Percentiles rank a stretch among this genome's conserved stretches.
Evolutionary conservation across 2,329 filamentous ascomycete species (phyloP).

Genomic region (Fusarium sp.): DNA sequence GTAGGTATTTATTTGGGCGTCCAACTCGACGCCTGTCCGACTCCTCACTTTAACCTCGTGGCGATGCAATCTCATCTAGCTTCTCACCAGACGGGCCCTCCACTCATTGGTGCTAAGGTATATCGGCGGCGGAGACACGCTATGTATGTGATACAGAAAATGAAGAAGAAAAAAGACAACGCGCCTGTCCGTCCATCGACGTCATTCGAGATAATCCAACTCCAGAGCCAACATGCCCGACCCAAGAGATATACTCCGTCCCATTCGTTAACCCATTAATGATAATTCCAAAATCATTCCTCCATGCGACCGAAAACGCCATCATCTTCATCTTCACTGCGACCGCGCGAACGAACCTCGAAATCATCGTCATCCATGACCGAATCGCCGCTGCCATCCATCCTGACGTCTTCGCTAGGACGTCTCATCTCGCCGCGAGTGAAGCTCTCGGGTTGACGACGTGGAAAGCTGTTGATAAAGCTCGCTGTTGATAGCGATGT

Average conservation of each 20-base stretch:
- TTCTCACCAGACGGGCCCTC: conserved; percentile 57
- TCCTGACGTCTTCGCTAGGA: conserved; percentile 71
- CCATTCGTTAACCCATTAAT: conserved; percentile 46
- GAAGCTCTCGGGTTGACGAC: conserved; percentile 73
- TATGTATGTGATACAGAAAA: conserved; percentile 65
- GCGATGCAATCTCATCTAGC: conserved; percentile 60
- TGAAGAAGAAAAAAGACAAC: conserved; percentile 58
- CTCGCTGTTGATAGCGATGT: conserved; percentile 69
- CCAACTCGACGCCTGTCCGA: conserved; percentile 73
- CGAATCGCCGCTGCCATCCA: conserved; percentile 74
- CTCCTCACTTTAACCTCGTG: conserved; percentile 81
- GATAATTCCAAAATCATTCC: conserved; percentile 68
- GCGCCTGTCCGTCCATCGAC: conserved; percentile 53
- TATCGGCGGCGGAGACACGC: conserved; percentile 69
- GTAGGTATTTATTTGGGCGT: conserved; percentile 59
- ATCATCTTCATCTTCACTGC: conserved; percentile 91
- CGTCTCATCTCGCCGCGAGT: conserved; percentile 69
- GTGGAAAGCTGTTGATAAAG: conserved; percentile 74
- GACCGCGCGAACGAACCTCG: conserved; percentile 70
- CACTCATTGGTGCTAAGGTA: conserved; percentile 77
- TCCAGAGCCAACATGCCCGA: conserved; percentile 51
- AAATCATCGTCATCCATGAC: conserved; percentile 77
- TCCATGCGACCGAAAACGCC: conserved; percentile 98
- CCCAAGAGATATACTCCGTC: conserved; percentile 49
- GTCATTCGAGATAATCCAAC: conserved; percentile 53